Evolutionary conservation across 805 yeast genomes (phyloP), one percentile per base, ranked within the genome.

Genomic region (Cyberlindnera mrakii): DNA sequence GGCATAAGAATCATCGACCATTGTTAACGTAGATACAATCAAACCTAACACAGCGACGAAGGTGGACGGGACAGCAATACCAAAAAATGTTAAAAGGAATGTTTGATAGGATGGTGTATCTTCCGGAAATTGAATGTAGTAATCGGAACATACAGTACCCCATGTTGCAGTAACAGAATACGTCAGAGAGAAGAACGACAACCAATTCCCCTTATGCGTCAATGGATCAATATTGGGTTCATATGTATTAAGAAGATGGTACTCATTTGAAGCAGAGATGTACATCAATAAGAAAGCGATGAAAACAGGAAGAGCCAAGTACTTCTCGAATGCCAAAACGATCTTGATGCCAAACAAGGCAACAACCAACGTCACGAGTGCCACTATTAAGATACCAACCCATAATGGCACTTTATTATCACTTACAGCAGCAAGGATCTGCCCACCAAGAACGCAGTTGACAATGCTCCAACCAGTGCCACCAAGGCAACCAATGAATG

Each of bases 391-490:
- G 45, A 88, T 82, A 3, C 96, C 96, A 16, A 80, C 80, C 59
- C 82, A 78, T 36, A 85, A 58, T 4, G 93, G 87, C 2, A 86
- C 72, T 46, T 68, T 72, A 10, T 77, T 83, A 50, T 78, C 64
- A 35, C 87, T 78, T 17, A 88, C 66, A 33, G 83, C 72, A 7
- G 77, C 68, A 39, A 88, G 63, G 46, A 88, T 82, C 63, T 88
- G 89, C 19, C 96, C 96, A 35, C 95, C 96, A 43, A 86, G 80
- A 36, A 87, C 93, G 51, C 85, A 77, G 57, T 86, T 87, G 15
- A 87, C 89, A 29, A 88, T 81, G 14, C 91, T 78, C 96, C 96
- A 88, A 16, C 96, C 96, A 52, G 85, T 60, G 16, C 83, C 82
- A 35, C 95, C 95, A 39, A 85, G 64, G 46, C 85, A 78, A 34